A percentile compares a stretch with the other conserved stretches of the same genome.
Conservation (phyloP, 2,329 filamentous ascomycete species). For the Fusarium miscanthi region DNA sequence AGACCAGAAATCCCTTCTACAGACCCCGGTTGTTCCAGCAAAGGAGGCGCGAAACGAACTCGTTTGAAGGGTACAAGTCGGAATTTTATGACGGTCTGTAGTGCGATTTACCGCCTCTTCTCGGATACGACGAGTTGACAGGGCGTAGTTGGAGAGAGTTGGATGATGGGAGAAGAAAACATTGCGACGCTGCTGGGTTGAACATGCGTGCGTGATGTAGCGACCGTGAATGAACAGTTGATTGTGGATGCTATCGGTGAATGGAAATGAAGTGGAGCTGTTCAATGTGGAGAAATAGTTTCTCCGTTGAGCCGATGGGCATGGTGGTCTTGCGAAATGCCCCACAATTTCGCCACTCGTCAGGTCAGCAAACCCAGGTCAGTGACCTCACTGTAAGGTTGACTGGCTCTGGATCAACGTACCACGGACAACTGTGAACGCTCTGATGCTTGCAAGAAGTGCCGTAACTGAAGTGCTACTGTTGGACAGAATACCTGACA, state of each 20-base stretch:
- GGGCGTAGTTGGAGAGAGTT: not conserved
- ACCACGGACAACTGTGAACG: too few species aligned
- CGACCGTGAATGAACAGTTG: not conserved
- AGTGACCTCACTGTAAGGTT: not conserved
- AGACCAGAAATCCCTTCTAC: conserved; percentile 22
- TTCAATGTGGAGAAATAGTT: not conserved
- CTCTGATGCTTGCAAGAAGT: too few species aligned
- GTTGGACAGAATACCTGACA: not conserved
- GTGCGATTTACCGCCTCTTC: conserved; percentile 26
- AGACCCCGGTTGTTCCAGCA: conserved; percentile 29
- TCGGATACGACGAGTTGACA: not conserved
- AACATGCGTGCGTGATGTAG: not conserved
- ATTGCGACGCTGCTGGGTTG: not conserved
- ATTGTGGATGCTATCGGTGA: not conserved
- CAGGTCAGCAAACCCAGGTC: not conserved
- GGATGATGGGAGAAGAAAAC: not conserved
- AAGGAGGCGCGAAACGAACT: conserved; percentile 13
- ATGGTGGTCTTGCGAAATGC: not conserved
- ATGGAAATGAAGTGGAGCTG: not conserved
- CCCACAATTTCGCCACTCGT: too few species aligned
- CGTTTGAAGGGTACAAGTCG: conserved; percentile 26
- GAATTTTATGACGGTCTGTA: conserved; percentile 20
- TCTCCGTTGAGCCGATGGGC: not conserved
- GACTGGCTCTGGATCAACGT: not conserved
- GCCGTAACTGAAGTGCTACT: not conserved